A percentile compares a stretch with the other conserved stretches of the same genome.
phyloP scores from a whole-genome alignment of 805 yeast genomes.

The Zygosaccharomyces kombuchaensis region DNA sequence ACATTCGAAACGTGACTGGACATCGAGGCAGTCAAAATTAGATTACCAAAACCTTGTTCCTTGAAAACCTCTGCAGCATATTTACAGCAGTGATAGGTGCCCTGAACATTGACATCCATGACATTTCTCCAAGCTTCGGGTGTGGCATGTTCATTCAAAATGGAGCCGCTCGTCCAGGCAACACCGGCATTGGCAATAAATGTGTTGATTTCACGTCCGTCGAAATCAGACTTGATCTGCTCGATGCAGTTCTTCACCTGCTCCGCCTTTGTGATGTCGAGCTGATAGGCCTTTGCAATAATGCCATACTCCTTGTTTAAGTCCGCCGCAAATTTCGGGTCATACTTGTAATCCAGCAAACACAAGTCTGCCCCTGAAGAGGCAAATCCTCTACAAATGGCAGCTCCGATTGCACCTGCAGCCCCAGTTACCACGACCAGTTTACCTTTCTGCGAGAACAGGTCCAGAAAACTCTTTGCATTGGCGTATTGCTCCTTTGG shows the following conservation, averaged over 20 bases:
- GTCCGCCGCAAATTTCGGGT: constrained; percentile 19
- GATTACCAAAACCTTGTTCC: constrained; percentile 48
- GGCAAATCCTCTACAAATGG: constrained; percentile 76
- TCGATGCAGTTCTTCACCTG: constrained; percentile 29
- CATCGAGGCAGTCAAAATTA: constrained; percentile 84
- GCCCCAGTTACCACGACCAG: constrained; percentile 81
- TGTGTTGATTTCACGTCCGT: constrained; percentile 68
- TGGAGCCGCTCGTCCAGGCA: constrained; percentile 70
- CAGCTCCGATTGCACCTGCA: constrained; percentile 78
- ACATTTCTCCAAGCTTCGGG: constrained; percentile 63
- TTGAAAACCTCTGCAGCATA: constrained; percentile 67
- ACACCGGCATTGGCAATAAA: constrained; percentile 90
- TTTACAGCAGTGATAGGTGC: constrained; percentile 76
- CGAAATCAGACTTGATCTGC: constrained; percentile 53
- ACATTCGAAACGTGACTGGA: constrained; percentile 81
- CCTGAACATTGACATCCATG: constrained; percentile 71
- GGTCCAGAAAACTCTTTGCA: constrained; percentile 40
- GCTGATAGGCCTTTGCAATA: constrained; percentile 49
- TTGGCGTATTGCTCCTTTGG: constrained; percentile 17
- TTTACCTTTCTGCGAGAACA: constrained; percentile 76
- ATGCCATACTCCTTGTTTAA: constrained; percentile 47
- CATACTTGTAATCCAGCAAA: constrained; percentile 17
- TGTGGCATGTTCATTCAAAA: constrained; percentile 39
- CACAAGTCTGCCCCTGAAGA: constrained; percentile 68
- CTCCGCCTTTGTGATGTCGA: constrained; percentile 30